Base-by-base conservation (phyloP, 1,139 yeast genomes). In the Saccharomyces uvarum region DNA sequence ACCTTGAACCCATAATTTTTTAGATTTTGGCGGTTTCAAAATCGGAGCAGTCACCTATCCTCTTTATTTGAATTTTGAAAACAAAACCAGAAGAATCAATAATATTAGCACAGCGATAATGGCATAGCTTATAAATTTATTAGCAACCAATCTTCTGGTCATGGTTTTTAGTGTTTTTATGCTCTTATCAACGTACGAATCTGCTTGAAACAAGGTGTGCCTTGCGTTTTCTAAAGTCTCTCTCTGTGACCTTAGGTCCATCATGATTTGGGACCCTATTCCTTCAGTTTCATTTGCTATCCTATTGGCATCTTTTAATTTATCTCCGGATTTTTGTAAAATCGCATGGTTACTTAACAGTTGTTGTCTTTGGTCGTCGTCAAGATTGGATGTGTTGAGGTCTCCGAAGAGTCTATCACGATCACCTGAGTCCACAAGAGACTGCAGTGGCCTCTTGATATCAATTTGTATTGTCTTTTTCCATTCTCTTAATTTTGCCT, bases 71-170 rank as follows among this genome's bases (percentile, higher is more conserved):
- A 93, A 89, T 71, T 93, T 93, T 68, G 93, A 85, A 54, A 88
- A 90, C 59, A 93, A 77, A 26, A 91, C 97, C 61, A 95, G 77
- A 59, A 93, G 75, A 55, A 95, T 95, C 64, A 95, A 78, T 55
- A 93, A 69, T 5, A 93, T 83, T 65, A 95, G 79, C 14, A 93
- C 91, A 2, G 88, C 96, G 57, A 95, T 93, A 56, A 95, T 93
- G n/a, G 96, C 96, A 65, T 90, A 89, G 56, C 96, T 90, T 59
- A 95, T 88, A 63, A 91, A 79, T 71, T 90, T 86, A 72, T 95
- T 95, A 3, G 98, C 95, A n/a, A 95, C 91, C 77, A 93, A 79
- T 65, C 99, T 76, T 71, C 98, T 79, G 31, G 97, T 86, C 99
- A 95, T 95, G 24, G 89, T 80, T 65, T 89, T 84, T 65, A 95